Conservation (phyloP, 257 asterid genomes). For the Henckelia pumila region DNA sequence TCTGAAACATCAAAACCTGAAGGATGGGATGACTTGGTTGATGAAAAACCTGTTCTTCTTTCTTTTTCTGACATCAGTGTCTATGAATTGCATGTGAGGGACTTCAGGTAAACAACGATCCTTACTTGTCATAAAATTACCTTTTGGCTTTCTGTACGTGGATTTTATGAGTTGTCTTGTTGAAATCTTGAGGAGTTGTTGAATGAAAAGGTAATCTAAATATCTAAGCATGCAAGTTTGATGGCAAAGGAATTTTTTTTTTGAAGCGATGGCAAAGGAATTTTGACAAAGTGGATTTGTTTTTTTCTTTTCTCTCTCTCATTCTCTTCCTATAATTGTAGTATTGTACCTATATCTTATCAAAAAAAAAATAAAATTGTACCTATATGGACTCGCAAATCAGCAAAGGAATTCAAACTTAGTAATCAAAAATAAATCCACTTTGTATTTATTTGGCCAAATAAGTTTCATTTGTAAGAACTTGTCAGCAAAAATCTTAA, state of each 20-base stretch:
- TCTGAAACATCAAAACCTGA: conserved; percentile 78
- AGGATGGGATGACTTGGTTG: conserved; percentile 73
- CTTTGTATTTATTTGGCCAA: neutral
- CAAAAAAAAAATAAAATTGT: too few species aligned
- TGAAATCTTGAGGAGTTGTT: conserved; percentile 5
- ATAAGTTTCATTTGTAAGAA: too few species aligned
- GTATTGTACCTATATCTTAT: too few species aligned
- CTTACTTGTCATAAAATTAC: conserved; percentile 16
- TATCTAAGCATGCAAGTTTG: conserved; percentile 13
- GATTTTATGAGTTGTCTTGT: conserved; percentile 14
- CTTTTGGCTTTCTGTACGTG: conserved; percentile 11
- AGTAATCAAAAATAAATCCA: neutral
- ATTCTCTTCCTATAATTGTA: conserved; percentile 14
- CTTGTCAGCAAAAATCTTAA: neutral
- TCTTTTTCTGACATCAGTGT: conserved; percentile 83
- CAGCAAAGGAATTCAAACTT: neutral
- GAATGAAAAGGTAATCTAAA: neutral
- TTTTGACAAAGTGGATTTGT: conserved; percentile 5
- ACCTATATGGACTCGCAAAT: neutral
- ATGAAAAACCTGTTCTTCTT: conserved; percentile 64
- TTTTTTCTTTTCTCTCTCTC: neutral
- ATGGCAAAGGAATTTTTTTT: conserved; percentile 5
- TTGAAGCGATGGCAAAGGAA: conserved; percentile 7
- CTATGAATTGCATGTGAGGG: conserved; percentile 93
- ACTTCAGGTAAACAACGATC: conserved; percentile 67